phyloP scores from a whole-genome alignment of 169 alveolate species.

The Eimeria falciformis region DNA sequence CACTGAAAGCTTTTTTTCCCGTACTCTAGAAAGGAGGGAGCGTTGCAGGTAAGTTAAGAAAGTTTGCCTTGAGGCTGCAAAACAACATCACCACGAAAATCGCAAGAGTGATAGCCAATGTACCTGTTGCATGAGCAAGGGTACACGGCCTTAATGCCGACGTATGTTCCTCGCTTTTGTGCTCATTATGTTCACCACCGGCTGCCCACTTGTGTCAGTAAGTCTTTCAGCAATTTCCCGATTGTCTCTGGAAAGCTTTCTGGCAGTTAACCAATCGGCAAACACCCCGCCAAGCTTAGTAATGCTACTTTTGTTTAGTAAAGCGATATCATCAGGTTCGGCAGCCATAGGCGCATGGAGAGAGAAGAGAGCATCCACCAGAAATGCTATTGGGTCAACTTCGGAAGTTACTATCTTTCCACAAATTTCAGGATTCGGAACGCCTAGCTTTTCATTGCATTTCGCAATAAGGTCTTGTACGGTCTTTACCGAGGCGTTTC shows the following conservation, averaged over 20 bases:
- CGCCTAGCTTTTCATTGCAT: slow-evolving; percentile 31
- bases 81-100: not conserved
- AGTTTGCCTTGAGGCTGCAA: slow-evolving; percentile 6
- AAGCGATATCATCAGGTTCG: slow-evolving; percentile 49
- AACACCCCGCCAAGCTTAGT: slow-evolving; percentile 33
- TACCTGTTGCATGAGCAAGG: not conserved
- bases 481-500: slow-evolving; percentile 45
- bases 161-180: too few relatives aligned
- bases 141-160: not conserved
- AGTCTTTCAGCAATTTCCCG: slow-evolving; percentile 33
- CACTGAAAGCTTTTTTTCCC: too few relatives aligned
- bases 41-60: slow-evolving; percentile 14
- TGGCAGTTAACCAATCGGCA: slow-evolving; percentile 15
- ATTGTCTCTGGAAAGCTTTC: slow-evolving; percentile 12
- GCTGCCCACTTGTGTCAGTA: slow-evolving; percentile 41
- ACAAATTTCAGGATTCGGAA: slow-evolving; percentile 56
- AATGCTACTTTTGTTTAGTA: not conserved
- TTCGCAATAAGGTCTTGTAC: slow-evolving; percentile 50
- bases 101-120: not conserved
- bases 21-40: slow-evolving; percentile 8
- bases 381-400: slow-evolving; percentile 52
- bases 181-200: too few relatives aligned
- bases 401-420: slow-evolving; percentile 60
- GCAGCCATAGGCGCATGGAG: slow-evolving; percentile 32
- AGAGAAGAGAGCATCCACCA: slow-evolving; percentile 50